Percentiles rank a stretch among this genome's conserved stretches.
phyloP scores from a whole-genome alignment of 2,329 filamentous ascomycete species.

The Pseudocercospora fuligena region DNA sequence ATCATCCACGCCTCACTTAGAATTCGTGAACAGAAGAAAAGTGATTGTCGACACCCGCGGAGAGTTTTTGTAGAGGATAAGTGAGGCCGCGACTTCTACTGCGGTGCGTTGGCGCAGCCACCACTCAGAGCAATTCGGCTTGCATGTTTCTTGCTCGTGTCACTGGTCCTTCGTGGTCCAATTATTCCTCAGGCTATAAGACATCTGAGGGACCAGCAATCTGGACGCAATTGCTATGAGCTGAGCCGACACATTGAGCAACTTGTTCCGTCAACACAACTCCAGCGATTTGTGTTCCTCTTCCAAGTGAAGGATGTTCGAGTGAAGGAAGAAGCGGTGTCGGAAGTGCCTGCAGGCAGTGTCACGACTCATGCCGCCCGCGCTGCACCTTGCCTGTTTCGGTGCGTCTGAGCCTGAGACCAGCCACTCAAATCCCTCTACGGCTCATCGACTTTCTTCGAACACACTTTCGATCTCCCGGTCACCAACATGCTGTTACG shows the following conservation, averaged over 20 bases:
- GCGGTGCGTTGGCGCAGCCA: background rate
- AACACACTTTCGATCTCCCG: too few relatives aligned
- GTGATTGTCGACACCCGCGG: background rate
- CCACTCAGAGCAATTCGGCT: background rate
- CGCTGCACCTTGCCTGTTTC: too few relatives aligned
- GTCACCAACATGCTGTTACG: too few relatives aligned
- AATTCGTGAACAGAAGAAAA: background rate
- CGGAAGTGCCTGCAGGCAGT: too few relatives aligned
- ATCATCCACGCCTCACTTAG: background rate
- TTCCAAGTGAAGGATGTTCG: background rate
- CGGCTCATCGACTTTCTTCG: too few relatives aligned
- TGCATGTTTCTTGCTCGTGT: background rate
- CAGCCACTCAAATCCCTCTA: too few relatives aligned
- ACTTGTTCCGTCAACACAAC: too few relatives aligned
- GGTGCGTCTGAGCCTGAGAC: too few relatives aligned
- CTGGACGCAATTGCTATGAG: too few relatives aligned
- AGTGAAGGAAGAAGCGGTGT: background rate
- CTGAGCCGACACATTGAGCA: background rate
- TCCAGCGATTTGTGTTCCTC: too few relatives aligned
- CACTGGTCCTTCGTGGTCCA: constrained; percentile 3
- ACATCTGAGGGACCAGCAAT: background rate
- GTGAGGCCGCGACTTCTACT: background rate
- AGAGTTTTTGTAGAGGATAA: background rate
- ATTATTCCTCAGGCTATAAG: background rate
- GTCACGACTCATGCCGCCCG: too few relatives aligned